Percentiles rank a stretch among this genome's conserved stretches.
These are phyloP conservation scores for Mycena capillaripes DNA, from an alignment of 768 basidiomycete genomes.

Conservation along the genomic window DNA sequence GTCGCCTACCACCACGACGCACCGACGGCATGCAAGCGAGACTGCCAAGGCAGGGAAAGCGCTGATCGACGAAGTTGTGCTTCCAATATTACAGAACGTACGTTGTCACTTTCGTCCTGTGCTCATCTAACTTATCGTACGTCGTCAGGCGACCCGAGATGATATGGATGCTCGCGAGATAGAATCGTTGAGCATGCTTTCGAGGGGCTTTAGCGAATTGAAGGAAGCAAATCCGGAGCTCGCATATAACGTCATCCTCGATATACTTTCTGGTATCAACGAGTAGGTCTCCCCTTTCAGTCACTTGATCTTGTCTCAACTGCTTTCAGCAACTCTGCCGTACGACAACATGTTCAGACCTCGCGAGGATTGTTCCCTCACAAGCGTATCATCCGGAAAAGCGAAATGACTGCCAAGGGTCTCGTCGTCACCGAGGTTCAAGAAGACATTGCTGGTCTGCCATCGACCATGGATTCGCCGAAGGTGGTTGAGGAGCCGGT, in stretches of 20 bases:
- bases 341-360: slow-evolving; percentile 87
- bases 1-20: slow-evolving; percentile 61
- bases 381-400: slow-evolving; percentile 81
- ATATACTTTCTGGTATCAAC: slow-evolving; percentile 91
- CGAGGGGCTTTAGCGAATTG: slow-evolving; percentile 90
- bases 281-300: slow-evolving; percentile 70
- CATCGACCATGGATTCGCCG: slow-evolving; percentile 52
- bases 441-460: slow-evolving; percentile 74
- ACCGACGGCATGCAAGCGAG: slow-evolving; percentile 69
- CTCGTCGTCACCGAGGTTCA: slow-evolving; percentile 87
- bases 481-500: slow-evolving; percentile 58
- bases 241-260: slow-evolving; percentile 90
- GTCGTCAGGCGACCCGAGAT: slow-evolving; percentile 73
- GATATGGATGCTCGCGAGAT: slow-evolving; percentile 93
- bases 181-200: slow-evolving; percentile 90
- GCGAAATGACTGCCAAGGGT: slow-evolving; percentile 89
- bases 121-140: slow-evolving; percentile 12
- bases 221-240: slow-evolving; percentile 86
- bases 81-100: slow-evolving; percentile 85
- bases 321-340: slow-evolving; percentile 74
- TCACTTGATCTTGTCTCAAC: slow-evolving; percentile 18
- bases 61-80: slow-evolving; percentile 87
- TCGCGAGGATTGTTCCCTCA: slow-evolving; percentile 87
- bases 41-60: slow-evolving; percentile 72
- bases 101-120: slow-evolving; percentile 41